Evolutionary conservation across 2,329 filamentous ascomycete species (phyloP).

Genomic region (Trichophaea hybrida): DNA sequence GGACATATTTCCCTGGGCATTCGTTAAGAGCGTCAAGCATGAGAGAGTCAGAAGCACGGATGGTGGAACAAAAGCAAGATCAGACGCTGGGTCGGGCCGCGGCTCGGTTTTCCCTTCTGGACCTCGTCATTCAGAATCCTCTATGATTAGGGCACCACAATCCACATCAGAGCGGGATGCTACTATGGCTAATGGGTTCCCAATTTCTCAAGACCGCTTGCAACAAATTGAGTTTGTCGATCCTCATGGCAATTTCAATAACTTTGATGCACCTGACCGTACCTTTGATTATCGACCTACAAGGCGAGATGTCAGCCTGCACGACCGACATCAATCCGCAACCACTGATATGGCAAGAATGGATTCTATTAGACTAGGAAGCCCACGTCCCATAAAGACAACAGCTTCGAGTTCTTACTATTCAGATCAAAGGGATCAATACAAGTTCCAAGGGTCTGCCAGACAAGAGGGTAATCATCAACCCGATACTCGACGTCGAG

Average conservation of each 20-base stretch:
- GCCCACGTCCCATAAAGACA: too few species aligned
- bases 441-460: neutral
- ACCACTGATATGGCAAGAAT: too few species aligned
- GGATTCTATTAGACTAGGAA: too few species aligned
- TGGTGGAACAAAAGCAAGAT: neutral
- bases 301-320: too few species aligned
- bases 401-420: too few species aligned
- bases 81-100: neutral
- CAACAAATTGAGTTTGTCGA: neutral
- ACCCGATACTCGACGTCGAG: neutral
- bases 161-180: neutral
- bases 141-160: neutral
- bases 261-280: too few species aligned
- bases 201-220: neutral
- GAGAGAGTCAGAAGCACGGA: neutral
- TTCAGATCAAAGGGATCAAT: neutral
- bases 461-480: neutral
- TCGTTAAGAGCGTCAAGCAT: slow-evolving; percentile 16
- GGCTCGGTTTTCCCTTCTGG: neutral
- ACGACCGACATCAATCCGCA: too few species aligned
- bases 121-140: neutral
- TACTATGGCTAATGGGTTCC: neutral
- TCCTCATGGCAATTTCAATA: neutral
- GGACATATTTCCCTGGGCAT: slow-evolving; percentile 38
- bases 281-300: too few species aligned